A percentile compares a stretch with the other conserved stretches of the same genome.
phyloP scores from a whole-genome alignment of 129 eudicot genomes.

The Flaveria ramosissima region DNA sequence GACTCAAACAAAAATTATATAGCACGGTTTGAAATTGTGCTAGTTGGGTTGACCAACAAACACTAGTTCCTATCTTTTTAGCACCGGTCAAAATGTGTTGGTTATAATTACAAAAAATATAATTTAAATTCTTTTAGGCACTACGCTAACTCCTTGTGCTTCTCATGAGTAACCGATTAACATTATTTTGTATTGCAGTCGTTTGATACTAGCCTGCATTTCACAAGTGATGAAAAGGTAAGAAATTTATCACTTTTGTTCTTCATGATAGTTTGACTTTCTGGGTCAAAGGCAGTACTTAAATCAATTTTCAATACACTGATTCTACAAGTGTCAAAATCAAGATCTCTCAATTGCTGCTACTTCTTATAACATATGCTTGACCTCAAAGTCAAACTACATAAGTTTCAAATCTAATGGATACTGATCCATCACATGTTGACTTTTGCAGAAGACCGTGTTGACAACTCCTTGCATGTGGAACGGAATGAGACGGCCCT shows the following conservation, averaged over 20 bases:
- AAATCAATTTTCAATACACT: not conserved
- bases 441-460: constrained; percentile 46
- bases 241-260: not conserved
- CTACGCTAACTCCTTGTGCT: not conserved
- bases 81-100: not conserved
- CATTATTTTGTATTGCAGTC: constrained; percentile 40
- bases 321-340: not conserved
- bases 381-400: constrained; percentile 22
- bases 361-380: constrained; percentile 11
- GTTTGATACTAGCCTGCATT: constrained; percentile 48
- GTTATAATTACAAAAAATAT: not conserved
- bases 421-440: not conserved
- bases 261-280: constrained; percentile 1
- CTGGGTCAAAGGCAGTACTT: not conserved
- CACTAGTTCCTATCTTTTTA: not conserved
- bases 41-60: not conserved
- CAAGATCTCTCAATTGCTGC: not conserved
- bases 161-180: constrained; percentile 11
- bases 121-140: not conserved
- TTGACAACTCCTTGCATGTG: constrained; percentile 53
- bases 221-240: constrained; percentile 68
- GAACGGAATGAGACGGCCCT: constrained; percentile 65
- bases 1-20: not conserved
- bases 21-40: not conserved
- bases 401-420: not conserved